Evolutionary conservation across 371 early-diverging fungal genomes (phyloP).

Genomic region (Mortierella sp.): DNA sequence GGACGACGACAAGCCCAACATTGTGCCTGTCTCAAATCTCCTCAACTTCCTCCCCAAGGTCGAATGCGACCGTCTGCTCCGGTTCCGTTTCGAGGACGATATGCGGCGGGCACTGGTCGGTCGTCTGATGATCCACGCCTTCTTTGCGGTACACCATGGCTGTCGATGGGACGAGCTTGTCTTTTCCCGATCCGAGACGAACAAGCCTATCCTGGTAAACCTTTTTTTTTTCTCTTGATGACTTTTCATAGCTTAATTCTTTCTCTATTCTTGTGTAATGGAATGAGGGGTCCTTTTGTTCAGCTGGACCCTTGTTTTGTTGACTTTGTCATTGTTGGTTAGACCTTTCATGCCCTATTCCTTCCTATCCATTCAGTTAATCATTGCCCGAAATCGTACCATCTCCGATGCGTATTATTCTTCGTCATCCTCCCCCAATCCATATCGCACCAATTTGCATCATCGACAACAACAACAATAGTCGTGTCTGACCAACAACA

Average conservation of each 20-base stretch:
- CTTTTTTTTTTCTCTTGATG: not conserved
- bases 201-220: slow-evolving; percentile 50
- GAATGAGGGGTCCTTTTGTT: slow-evolving; percentile 12
- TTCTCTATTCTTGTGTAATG: slow-evolving; percentile 13
- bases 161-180: slow-evolving; percentile 42
- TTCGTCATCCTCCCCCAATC: not conserved
- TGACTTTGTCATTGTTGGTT: not conserved
- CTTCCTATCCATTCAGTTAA: not conserved
- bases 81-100: slow-evolving; percentile 41
- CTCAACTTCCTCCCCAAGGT: slow-evolving; percentile 42
- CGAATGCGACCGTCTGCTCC: slow-evolving; percentile 43
- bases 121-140: slow-evolving; percentile 51
- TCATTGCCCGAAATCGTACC: not conserved
- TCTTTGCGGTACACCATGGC: slow-evolving; percentile 39
- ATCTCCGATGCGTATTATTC: not conserved
- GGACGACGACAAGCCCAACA: slow-evolving; percentile 33
- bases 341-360: slow-evolving; percentile 6
- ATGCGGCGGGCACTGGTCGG: slow-evolving; percentile 48
- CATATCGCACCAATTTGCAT: slow-evolving; percentile 4
- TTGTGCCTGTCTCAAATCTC: slow-evolving; percentile 49
- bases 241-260: not conserved
- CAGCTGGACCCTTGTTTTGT: slow-evolving; percentile 13
- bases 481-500: not conserved
- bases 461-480: not conserved
- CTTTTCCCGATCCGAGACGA: slow-evolving; percentile 34